Evolutionary conservation across 2,329 filamentous ascomycete genomes (phyloP).

Genomic region (Aciculosporium take): DNA sequence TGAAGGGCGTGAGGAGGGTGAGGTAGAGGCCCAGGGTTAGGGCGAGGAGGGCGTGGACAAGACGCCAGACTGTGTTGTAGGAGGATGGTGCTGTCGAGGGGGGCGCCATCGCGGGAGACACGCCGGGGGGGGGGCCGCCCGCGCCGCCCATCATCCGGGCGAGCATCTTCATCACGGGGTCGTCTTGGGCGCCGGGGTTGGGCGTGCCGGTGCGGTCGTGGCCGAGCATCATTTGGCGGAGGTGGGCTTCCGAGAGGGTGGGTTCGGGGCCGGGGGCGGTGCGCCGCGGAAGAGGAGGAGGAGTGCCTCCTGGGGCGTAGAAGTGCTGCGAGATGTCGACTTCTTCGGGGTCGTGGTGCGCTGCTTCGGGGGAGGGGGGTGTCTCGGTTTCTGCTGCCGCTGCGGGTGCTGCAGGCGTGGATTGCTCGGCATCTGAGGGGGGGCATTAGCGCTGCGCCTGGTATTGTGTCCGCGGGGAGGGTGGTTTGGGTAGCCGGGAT

Average conservation of each 20-base stretch:
- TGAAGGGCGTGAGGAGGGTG: conserved; percentile 52
- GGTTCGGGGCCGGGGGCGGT: conserved; percentile 17
- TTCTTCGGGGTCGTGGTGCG: conserved; percentile 49
- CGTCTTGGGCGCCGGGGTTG: conserved; percentile 15
- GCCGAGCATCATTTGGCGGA: conserved; percentile 51
- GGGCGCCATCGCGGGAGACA: conserved; percentile 29
- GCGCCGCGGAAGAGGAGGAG: conserved; percentile 17
- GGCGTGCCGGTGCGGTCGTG: conserved; percentile 26
- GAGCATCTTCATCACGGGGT: conserved; percentile 49
- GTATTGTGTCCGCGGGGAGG: too few species aligned
- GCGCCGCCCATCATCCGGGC: conserved; percentile 51
- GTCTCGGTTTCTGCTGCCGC: background rate
- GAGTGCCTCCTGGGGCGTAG: conserved; percentile 38
- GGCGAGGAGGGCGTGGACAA: conserved; percentile 60
- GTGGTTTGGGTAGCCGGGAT: too few species aligned
- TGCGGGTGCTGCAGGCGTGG: background rate
- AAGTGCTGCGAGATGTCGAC: conserved; percentile 67
- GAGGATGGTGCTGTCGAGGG: conserved; percentile 20
- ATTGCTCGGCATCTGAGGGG: conserved; percentile 3
- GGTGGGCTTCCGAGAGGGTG: conserved; percentile 39
- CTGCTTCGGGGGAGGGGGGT: background rate
- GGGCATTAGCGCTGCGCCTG: background rate
- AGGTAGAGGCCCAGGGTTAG: conserved; percentile 58
- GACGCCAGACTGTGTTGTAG: conserved; percentile 47
- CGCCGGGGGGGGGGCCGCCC: conserved; percentile 20